Evolutionary conservation across 495 filamentous ascomycete genomes (phyloP), one percentile per base, ranked within the genome.

Genomic region (Staphylotrichum tortipilum): DNA sequence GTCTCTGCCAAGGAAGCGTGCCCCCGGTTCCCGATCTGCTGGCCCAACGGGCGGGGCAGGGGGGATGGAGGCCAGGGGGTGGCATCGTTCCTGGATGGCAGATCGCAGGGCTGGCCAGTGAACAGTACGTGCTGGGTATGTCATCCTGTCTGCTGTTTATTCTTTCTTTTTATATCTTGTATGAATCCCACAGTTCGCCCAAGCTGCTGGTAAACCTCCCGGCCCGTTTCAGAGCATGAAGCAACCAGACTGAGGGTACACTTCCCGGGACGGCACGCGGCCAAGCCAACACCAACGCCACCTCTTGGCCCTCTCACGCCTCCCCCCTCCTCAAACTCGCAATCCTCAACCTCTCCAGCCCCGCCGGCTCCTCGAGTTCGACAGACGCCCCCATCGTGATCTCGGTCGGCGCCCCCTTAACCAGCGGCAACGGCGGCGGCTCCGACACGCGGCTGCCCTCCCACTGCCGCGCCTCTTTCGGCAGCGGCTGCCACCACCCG

Each of bases 401-500:
- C 34, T 65, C 58, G 9, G 55, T 64, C 34, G 38, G 18, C 19
- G 46, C 18, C 1, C 23, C 18, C 7, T n/a, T 43, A 2, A 15
- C 6, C 0, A 11, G 24, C 3, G 33, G 21, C 47, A 47, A 23
- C 11, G 56, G 44, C 18, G 47, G 47, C 11, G 58, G 63, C 35
- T 46, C 58, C 2, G 62, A 54, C 7, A 54, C 23, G 42, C 58
- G 56, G 10, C 29, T 43, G 2, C 67, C 61, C 50, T 84, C 82
- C 82, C 81, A 84, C 31, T 76, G 68, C 28, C 82, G 62, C 0
- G 76, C 70, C 45, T 81, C 78, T 15, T 53, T 40, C 1, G 77
- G 71, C 24, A 86, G 50, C n/a, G 83, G 83, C 61, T 75, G 72
- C 79, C 81, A 83, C 82, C 81, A 86, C n/a, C n/a, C n/a, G 9